Evolutionary conservation across 257 asterid species (phyloP).

Genomic region (Solanum pinnatisectum): DNA sequence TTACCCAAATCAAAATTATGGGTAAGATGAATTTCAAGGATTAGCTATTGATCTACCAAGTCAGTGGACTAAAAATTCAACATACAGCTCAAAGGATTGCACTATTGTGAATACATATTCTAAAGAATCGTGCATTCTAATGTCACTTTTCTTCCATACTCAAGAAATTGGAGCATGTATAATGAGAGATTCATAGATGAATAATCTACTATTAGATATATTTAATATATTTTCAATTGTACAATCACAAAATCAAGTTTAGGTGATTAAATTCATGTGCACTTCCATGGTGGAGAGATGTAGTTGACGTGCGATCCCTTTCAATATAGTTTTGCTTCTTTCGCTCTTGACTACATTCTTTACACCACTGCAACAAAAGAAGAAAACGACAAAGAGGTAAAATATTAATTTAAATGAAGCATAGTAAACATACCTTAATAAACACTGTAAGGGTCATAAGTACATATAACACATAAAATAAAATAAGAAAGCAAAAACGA

Average conservation of each 20-base stretch:
- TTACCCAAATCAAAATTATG: too few species aligned
- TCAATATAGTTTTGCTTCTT: neutral
- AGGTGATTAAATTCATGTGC: neutral
- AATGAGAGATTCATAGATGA: too few species aligned
- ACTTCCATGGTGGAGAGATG: neutral
- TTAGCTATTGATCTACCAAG: too few species aligned
- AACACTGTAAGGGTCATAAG: neutral
- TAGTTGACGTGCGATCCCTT: neutral
- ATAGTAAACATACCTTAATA: neutral
- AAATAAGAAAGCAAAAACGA: neutral
- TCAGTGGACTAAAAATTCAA: too few species aligned
- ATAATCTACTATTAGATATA: too few species aligned
- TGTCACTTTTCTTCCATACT: neutral
- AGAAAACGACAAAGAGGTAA: neutral
- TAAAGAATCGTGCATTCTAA: too few species aligned
- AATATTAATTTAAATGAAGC: neutral
- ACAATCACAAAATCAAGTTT: neutral
- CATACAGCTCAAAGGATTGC: too few species aligned
- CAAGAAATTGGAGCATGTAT: neutral
- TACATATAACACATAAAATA: neutral
- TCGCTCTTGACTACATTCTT: neutral
- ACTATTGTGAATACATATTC: too few species aligned
- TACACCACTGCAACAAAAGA: neutral
- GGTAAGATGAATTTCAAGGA: too few species aligned
- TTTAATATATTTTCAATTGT: too few species aligned